Evolutionary conservation across 2,329 filamentous ascomycete genomes (phyloP), one percentile per base, ranked within the genome.

Genomic region (Alternaria brassicicola): DNA sequence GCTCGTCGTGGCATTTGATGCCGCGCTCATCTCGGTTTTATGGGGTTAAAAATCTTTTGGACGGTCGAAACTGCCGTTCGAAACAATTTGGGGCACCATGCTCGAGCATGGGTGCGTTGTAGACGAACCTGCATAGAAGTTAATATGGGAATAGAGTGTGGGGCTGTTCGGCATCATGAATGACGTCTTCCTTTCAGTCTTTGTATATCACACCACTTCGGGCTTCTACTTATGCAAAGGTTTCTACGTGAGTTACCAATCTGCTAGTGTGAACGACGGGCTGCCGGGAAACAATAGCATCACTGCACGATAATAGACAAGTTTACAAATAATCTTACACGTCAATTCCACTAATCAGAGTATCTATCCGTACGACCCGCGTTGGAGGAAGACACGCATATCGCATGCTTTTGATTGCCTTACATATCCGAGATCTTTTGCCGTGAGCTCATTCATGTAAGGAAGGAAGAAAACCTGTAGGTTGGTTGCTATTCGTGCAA

Each of bases 101-200:
- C 19, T 25, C 13, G 38, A 19, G 15, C 13, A 43, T 46, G 49
- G 46, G 31, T 39, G 19, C 21, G n/a, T 48, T 47, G 31, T 23
- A 26, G 17, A 46, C 35, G 38, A 15, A 45, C 35, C 45, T 52
- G 41, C 50, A 35, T 51, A 7, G 6, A 28, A 3, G 13, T 48
- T 42, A 47, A 57, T 57, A 10, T 60, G 25, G 23, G 13, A 7
- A 39, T 54, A 60, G 47, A 51, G 48, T 57, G 53, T 53, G 53
- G 57, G 48, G 54, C 42, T 10, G 8, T 7, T 31, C 49, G 39
- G 52, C 46, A 49, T 31, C 43, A 3, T 49, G 13, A 19, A 55
- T 26, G 7, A 10, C 17, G 4, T 3, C n/a, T 8, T 10, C 2
- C 26, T 13, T 1, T 3, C 35, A 31, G 21, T 21, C n/a, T 23